Conservation (phyloP, 345 rosid genomes). For the Lumnitzera racemosa region DNA sequence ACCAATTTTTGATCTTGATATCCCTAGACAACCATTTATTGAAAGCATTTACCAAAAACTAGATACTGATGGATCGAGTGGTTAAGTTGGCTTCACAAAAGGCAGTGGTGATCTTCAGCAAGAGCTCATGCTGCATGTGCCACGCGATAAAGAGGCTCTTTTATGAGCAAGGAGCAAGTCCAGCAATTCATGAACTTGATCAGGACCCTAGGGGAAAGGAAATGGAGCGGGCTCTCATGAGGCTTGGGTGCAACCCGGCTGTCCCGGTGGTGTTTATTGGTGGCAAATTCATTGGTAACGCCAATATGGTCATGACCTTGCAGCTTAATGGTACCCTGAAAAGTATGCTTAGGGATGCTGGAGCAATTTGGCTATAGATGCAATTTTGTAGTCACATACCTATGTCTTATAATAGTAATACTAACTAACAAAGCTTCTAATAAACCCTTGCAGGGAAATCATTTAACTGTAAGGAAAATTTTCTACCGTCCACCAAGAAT, state of each 20-base stretch:
- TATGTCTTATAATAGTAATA: too few relatives aligned
- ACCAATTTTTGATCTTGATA: too few relatives aligned
- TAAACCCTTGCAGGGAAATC: too few relatives aligned
- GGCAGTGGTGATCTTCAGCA: conserved; percentile 3
- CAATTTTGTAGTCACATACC: too few relatives aligned
- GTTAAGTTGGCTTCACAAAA: conserved; percentile 1
- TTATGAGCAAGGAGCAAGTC: background rate
- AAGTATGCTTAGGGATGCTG: conserved; percentile 12
- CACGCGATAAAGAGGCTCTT: background rate
- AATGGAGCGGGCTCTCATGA: conserved; percentile 2
- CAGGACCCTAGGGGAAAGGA: conserved; percentile 1
- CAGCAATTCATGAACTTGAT: background rate
- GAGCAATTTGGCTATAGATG: conserved; percentile 12
- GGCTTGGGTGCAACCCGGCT: background rate
- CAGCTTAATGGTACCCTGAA: conserved; percentile 3
- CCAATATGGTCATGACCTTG: background rate
- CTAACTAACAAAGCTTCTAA: too few relatives aligned
- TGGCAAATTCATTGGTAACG: background rate
- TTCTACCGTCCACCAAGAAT: too few relatives aligned
- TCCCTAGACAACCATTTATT: too few relatives aligned
- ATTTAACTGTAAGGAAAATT: too few relatives aligned
- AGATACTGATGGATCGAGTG: background rate
- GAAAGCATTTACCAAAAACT: background rate
- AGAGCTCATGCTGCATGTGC: conserved; percentile 6
- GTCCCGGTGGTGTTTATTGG: conserved; percentile 1